phyloP scores from a whole-genome alignment of 495 filamentous ascomycete species.

The Cetradonia linearis region DNA sequence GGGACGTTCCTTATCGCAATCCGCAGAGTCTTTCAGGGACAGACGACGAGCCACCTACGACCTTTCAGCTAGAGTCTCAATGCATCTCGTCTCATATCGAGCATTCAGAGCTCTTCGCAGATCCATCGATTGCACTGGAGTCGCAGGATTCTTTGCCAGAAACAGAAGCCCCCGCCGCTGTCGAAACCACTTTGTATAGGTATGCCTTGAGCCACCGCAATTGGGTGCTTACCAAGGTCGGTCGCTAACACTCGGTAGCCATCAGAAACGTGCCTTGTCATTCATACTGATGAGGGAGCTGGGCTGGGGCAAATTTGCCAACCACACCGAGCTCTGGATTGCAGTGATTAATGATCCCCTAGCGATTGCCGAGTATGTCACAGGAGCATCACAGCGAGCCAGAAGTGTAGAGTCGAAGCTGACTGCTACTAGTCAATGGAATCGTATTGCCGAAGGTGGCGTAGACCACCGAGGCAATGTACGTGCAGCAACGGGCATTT shows the following conservation, averaged over 20 bases:
- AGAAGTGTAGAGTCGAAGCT: background rate
- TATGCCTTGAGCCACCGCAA: constrained; percentile 9
- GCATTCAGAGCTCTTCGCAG: background rate
- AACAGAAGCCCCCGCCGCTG: constrained; percentile 21
- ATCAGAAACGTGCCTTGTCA: constrained; percentile 36
- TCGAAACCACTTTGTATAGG: constrained; percentile 28
- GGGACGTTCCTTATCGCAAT: constrained; percentile 34
- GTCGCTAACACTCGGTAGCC: constrained; percentile 22
- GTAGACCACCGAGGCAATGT: background rate
- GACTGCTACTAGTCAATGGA: background rate
- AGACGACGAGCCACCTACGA: constrained; percentile 22
- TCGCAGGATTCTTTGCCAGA: constrained; percentile 21
- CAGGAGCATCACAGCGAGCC: background rate
- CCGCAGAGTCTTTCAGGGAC: constrained; percentile 33
- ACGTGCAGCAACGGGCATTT: constrained; percentile 24
- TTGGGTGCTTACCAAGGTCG: background rate
- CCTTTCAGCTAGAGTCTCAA: constrained; percentile 15
- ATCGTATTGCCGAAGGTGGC: background rate
- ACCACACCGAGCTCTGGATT: constrained; percentile 23
- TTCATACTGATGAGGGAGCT: constrained; percentile 33
- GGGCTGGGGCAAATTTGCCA: constrained; percentile 22
- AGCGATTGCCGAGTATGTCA: constrained; percentile 1
- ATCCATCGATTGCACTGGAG: constrained; percentile 23
- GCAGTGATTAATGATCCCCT: constrained; percentile 13
- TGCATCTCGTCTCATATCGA: background rate